Evolutionary conservation across 768 basidiomycete genomes (phyloP), one percentile per base, ranked within the genome.

Genomic region (Suillus lakei): DNA sequence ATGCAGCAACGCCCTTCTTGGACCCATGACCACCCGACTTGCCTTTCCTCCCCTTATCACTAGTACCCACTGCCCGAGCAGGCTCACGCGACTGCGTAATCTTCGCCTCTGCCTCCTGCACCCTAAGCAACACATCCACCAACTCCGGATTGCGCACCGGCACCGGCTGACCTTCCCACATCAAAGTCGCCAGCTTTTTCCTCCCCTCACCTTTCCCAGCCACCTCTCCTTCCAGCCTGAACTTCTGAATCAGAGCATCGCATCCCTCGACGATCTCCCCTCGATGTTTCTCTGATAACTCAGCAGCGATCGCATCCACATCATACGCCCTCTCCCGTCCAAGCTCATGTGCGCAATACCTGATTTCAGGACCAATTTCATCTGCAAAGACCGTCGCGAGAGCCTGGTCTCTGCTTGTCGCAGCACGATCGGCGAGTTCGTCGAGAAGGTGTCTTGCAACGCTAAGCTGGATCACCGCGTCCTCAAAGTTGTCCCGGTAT

Each of bases 141-240:
- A 98, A 80, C 77, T 99, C 96, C 0, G 95, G 94, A 71, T 91
- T 95, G 62, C 96, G 86, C 53, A 98, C 84, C 21, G 95, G 93
- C 7, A 99, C 87, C 0, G 87, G 86, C 69, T 91, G 85, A 6
- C 87, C 94, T 67, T 95, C 95, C 93, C 95, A 98, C 2, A 81
- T 68, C 41, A 95, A 77, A 60, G 83, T 78, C 60, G 79, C 80
- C 63, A 97, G 80, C 74, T 83, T 87, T 74, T 83, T 86, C 73
- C 82, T 83, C 34, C 77, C 82, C 10, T 75, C 78, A 12, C 74
- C 81, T 58, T 78, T 79, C 10, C 72, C 75, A 10, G 71, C 74
- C 4, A 71, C 77, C 32, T 70, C 71, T 36, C 71, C 79, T 65
- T 88, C 86, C 62, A 73, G 71, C 65, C 81, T 80, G 46, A 92